Conservation (phyloP, 2,329 filamentous ascomycete species). For the Mycosphaerella arachidis region DNA sequence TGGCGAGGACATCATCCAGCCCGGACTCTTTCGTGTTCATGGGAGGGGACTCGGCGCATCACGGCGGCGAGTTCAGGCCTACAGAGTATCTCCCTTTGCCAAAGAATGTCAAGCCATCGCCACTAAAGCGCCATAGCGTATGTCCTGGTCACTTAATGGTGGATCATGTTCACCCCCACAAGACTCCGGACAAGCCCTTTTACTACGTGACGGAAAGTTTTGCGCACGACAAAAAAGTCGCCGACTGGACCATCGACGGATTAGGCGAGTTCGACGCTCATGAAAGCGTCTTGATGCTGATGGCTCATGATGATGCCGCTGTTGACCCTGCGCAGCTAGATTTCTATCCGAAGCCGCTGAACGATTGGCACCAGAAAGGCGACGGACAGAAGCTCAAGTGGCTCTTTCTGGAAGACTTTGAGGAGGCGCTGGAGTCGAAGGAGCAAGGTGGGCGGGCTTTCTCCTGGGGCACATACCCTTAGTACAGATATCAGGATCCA, state of each 20-base stretch:
- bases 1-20: conserved; percentile 41
- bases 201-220: conserved; percentile 34
- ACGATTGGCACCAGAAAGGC: conserved; percentile 30
- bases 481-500: not conserved
- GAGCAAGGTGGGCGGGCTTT: conserved; percentile 22
- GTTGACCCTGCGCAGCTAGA: conserved; percentile 29
- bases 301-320: conserved; percentile 32
- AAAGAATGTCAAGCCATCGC: conserved; percentile 25
- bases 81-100: conserved; percentile 41
- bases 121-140: conserved; percentile 21
- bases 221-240: conserved; percentile 34
- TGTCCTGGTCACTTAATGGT: conserved; percentile 43
- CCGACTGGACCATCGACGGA: conserved; percentile 31
- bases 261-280: conserved; percentile 33
- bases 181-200: conserved; percentile 33
- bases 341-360: conserved; percentile 39
- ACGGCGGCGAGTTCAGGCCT: conserved; percentile 38
- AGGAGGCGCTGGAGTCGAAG: conserved; percentile 36
- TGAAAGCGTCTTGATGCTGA: conserved; percentile 30
- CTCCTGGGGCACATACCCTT: conserved; percentile 21
- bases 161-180: conserved; percentile 35
- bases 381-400: conserved; percentile 29
- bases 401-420: conserved; percentile 50
- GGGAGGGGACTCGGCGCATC: conserved; percentile 44
- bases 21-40: conserved; percentile 47